Percentiles rank a stretch among this genome's conserved stretches.
Conservation (phyloP, 805 yeast genomes). For the Komagataella pseudopastoris region DNA sequence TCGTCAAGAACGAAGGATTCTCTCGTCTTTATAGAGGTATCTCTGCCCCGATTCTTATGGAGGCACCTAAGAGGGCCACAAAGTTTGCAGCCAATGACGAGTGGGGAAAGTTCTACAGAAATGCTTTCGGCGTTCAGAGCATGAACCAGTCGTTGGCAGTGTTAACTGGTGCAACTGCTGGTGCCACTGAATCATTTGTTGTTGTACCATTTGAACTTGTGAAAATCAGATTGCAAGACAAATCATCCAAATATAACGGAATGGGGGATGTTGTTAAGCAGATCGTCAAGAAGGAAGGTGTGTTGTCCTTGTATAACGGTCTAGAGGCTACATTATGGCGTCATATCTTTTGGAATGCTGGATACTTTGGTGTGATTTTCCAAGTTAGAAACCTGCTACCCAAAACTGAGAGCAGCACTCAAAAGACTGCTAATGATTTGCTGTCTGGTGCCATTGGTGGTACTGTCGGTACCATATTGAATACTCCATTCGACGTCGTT, state of each 20-base stretch:
- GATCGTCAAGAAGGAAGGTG: slow-evolving; percentile 65
- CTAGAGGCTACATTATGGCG: slow-evolving; percentile 96
- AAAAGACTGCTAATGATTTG: slow-evolving; percentile 76
- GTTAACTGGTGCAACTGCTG: slow-evolving; percentile 95
- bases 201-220: slow-evolving; percentile 97
- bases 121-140: slow-evolving; percentile 49
- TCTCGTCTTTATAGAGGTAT: slow-evolving; percentile 85
- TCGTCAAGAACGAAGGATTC: slow-evolving; percentile 76
- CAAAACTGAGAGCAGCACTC: slow-evolving; percentile 51
- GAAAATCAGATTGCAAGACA: slow-evolving; percentile 90
- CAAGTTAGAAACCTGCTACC: slow-evolving; percentile 77
- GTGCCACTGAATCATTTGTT: slow-evolving; percentile 92
- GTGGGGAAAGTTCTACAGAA: slow-evolving; percentile 78
- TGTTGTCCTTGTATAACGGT: slow-evolving; percentile 81
- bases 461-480: slow-evolving; percentile 85
- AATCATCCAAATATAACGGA: slow-evolving; percentile 66
- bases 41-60: slow-evolving; percentile 94
- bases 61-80: slow-evolving; percentile 98
- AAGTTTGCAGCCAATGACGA: slow-evolving; percentile 97
- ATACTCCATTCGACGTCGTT: slow-evolving; percentile 96
- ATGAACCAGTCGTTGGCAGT: slow-evolving; percentile 78
- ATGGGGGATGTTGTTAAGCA: slow-evolving; percentile 70
- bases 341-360: slow-evolving; percentile 95
- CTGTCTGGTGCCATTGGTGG: slow-evolving; percentile 95
- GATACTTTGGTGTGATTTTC: slow-evolving; percentile 91